A percentile compares a stretch with the other conserved stretches of the same genome.
These are phyloP conservation scores for Leishmania mexicana DNA, from an alignment of 208 protist species.

Conservation along the genomic window DNA sequence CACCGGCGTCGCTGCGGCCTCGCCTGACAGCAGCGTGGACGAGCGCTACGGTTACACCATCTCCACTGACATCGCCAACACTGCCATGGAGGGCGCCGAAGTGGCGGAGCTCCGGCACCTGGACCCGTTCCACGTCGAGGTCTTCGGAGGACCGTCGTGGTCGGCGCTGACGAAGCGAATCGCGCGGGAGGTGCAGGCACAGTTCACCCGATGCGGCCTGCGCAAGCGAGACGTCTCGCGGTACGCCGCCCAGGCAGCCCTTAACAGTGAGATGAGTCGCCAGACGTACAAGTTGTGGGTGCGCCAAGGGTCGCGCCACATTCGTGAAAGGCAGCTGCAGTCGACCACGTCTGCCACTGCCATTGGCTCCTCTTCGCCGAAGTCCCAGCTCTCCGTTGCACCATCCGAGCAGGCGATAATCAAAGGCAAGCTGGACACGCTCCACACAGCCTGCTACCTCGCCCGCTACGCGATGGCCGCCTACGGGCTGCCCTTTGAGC, in stretches of 20 bases:
- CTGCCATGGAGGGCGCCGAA: slow-evolving; percentile 58
- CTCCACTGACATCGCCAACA: slow-evolving; percentile 66
- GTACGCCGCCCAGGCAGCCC: slow-evolving; percentile 20
- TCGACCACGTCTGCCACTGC: background rate
- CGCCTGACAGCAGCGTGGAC: slow-evolving; percentile 10
- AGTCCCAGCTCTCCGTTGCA: slow-evolving; percentile 7
- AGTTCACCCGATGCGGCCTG: slow-evolving; percentile 44
- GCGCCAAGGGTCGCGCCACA: slow-evolving; percentile 23
- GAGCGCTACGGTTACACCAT: slow-evolving; percentile 27
- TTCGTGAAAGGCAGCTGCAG: slow-evolving; percentile 17
- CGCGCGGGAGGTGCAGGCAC: slow-evolving; percentile 39
- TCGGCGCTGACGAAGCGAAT: slow-evolving; percentile 27
- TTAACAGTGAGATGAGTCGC: slow-evolving; percentile 25
- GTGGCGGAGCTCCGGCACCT: slow-evolving; percentile 61
- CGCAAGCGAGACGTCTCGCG: slow-evolving; percentile 18
- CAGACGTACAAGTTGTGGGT: slow-evolving; percentile 27
- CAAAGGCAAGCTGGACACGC: slow-evolving; percentile 24
- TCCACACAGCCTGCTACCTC: slow-evolving; percentile 49
- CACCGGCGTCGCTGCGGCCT: slow-evolving; percentile 2
- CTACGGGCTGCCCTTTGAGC: slow-evolving; percentile 82
- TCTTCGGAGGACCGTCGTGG: slow-evolving; percentile 40
- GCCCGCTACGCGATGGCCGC: slow-evolving; percentile 68
- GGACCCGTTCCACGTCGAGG: slow-evolving; percentile 66
- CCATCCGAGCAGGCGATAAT: slow-evolving; percentile 15
- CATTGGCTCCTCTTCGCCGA: background rate